Conservation (phyloP, 1,284 basidiomycete species). For the Melampsora americana region DNA sequence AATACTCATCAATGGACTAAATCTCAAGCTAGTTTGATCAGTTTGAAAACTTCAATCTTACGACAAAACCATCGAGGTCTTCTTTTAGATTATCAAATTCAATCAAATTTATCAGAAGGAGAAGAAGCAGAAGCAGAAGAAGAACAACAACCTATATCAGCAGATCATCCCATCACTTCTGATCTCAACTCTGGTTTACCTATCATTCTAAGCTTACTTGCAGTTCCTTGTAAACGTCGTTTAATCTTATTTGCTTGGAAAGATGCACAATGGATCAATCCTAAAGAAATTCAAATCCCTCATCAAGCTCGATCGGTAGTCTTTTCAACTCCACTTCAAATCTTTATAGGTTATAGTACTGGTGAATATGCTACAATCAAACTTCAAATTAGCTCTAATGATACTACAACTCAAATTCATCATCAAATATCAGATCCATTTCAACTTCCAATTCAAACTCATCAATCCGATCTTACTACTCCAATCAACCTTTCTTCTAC, state of each 20-base stretch:
- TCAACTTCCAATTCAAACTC: slow-evolving; percentile 46
- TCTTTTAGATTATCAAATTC: neutral
- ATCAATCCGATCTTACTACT: slow-evolving; percentile 10
- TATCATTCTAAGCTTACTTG: slow-evolving; percentile 68
- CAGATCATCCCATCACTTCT: neutral
- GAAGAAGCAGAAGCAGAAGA: neutral
- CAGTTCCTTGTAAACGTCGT: slow-evolving; percentile 80
- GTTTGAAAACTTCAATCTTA: slow-evolving; percentile 12
- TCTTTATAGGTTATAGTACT: slow-evolving; percentile 39
- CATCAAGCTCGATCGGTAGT: slow-evolving; percentile 47
- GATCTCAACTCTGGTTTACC: slow-evolving; percentile 57
- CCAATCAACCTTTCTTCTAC: neutral
- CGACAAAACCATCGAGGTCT: neutral
- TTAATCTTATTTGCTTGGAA: slow-evolving; percentile 78
- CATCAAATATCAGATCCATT: slow-evolving; percentile 61
- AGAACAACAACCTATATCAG: no score
- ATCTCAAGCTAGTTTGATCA: slow-evolving; percentile 10
- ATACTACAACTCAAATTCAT: slow-evolving; percentile 62
- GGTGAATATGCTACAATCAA: slow-evolving; percentile 27
- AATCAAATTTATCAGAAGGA: neutral
- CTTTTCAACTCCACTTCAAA: slow-evolving; percentile 40
- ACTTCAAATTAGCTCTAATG: slow-evolving; percentile 64
- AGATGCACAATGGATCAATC: slow-evolving; percentile 74
- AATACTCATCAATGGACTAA: slow-evolving; percentile 27
- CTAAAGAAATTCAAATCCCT: slow-evolving; percentile 61